Conservation (phyloP, 228 moss, liverwort and hornwort species). For the Sphagnum fallax region DNA sequence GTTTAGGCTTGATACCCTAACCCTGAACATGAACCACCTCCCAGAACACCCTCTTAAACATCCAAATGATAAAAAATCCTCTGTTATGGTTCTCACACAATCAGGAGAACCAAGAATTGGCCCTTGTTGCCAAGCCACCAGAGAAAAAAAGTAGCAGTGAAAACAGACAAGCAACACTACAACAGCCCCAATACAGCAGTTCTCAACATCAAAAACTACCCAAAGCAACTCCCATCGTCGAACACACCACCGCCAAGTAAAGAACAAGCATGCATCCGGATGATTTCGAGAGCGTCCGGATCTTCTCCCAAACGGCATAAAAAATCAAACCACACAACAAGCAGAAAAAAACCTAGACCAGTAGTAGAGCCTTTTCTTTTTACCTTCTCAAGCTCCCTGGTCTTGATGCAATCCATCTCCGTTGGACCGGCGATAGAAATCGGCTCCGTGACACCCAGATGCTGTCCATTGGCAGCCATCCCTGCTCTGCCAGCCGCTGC, state of each 20-base stretch:
- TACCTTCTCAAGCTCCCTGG: constrained; percentile 75
- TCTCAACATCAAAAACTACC: too few relatives aligned
- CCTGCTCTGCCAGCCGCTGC: constrained; percentile 30
- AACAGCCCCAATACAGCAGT: too few relatives aligned
- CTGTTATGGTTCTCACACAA: too few relatives aligned
- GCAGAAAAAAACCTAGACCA: not conserved
- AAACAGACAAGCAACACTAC: too few relatives aligned
- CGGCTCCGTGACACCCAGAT: constrained; percentile 90
- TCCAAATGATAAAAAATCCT: too few relatives aligned
- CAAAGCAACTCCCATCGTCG: too few relatives aligned
- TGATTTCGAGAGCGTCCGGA: not conserved
- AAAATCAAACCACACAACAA: not conserved
- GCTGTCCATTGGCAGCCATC: constrained; percentile 32
- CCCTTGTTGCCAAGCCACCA: too few relatives aligned
- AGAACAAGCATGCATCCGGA: not conserved
- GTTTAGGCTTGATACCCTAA: not conserved
- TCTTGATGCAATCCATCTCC: constrained; percentile 55
- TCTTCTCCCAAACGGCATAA: not conserved
- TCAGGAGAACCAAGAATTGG: too few relatives aligned
- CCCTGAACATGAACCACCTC: too few relatives aligned
- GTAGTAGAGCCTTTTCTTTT: not conserved
- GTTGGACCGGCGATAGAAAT: constrained; percentile 82
- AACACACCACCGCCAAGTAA: too few relatives aligned
- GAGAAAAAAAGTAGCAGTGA: too few relatives aligned
- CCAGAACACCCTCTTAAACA: too few relatives aligned